phyloP scores from a whole-genome alignment of 495 filamentous ascomycete genomes.

The Xylaria nigripes region DNA sequence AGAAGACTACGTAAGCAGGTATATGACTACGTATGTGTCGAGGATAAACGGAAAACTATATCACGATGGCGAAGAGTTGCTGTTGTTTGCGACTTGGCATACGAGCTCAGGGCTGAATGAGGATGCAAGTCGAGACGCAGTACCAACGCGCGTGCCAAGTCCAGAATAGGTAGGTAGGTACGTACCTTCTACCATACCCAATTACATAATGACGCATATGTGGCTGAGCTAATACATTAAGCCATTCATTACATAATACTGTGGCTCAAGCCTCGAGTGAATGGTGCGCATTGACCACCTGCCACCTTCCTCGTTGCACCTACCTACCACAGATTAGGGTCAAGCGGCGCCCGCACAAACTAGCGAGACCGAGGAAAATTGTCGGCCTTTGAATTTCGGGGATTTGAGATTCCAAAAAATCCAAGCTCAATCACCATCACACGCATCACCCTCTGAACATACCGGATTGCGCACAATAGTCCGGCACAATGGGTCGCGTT shows the following conservation, averaged over 20 bases:
- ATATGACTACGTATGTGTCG: too few species aligned
- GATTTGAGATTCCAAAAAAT: conserved; percentile 19
- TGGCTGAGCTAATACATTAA: too few species aligned
- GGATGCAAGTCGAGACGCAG: neutral
- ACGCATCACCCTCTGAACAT: conserved; percentile 18
- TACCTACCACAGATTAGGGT: conserved; percentile 22
- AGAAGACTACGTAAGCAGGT: too few species aligned
- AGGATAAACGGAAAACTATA: too few species aligned
- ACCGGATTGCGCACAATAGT: conserved; percentile 28
- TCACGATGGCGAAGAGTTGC: neutral
- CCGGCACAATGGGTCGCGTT: conserved; percentile 43
- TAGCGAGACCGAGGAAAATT: conserved; percentile 25
- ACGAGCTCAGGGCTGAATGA: neutral
- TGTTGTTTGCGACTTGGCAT: neutral
- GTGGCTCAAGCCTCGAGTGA: neutral
- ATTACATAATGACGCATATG: too few species aligned
- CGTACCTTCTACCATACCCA: too few species aligned
- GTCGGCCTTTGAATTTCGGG: conserved; percentile 24
- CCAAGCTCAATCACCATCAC: conserved; percentile 15
- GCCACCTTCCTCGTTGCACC: neutral
- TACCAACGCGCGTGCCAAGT: too few species aligned
- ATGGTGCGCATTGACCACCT: conserved; percentile 7
- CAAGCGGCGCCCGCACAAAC: conserved; percentile 28
- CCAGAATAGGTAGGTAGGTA: too few species aligned
- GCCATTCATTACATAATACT: too few species aligned